These are phyloP conservation scores for Solanum bukasovii DNA, from an alignment of 257 asterid genomes.

Conservation along the genomic window DNA sequence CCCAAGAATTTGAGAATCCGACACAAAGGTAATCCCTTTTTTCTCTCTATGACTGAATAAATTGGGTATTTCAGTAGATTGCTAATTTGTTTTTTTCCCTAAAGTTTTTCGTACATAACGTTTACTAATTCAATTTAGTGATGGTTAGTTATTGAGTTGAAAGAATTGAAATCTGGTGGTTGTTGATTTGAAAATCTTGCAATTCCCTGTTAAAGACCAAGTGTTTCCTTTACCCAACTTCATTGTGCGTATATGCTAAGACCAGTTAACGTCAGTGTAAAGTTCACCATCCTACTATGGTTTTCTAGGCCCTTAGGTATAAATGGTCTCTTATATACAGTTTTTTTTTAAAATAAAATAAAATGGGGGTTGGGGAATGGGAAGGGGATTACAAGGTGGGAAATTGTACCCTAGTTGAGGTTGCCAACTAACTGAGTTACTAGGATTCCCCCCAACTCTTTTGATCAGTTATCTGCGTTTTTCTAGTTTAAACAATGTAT, in stretches of 20 bases:
- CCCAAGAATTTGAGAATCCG: constrained; percentile 13
- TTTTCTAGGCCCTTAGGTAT: neutral
- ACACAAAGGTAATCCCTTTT: constrained; percentile 28
- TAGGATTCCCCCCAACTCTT: neutral
- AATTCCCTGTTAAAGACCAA: neutral
- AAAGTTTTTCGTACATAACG: neutral
- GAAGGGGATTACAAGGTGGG: neutral
- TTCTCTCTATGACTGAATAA: neutral
- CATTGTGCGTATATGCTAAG: neutral
- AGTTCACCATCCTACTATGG: neutral
- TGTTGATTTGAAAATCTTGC: neutral
- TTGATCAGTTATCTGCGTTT: neutral
- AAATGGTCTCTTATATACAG: neutral
- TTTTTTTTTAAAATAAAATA: too few relatives aligned
- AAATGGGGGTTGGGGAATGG: neutral
- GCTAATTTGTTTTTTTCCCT: neutral
- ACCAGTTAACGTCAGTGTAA: neutral
- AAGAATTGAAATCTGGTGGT: neutral
- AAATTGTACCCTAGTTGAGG: neutral
- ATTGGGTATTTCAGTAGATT: neutral
- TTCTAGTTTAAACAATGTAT: neutral
- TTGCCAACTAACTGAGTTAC: too few relatives aligned
- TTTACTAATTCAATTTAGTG: neutral
- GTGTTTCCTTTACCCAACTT: neutral
- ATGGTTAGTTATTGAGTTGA: neutral